phyloP scores from a whole-genome alignment of 225 moss, liverwort and hornwort genomes.

The Climacium dendroides region DNA sequence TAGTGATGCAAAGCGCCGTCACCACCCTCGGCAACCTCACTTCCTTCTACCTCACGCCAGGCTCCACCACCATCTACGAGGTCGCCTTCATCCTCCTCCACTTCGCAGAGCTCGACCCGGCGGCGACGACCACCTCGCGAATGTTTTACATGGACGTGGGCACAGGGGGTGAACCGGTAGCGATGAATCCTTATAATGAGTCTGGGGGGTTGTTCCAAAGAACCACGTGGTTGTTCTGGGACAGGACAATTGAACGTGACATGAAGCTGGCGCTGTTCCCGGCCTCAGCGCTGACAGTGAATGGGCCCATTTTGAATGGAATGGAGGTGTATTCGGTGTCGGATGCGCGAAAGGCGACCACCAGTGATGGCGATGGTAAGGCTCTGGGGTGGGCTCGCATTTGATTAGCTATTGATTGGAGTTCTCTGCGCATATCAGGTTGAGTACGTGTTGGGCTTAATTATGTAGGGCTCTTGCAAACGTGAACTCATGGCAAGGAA shows the following conservation, averaged over 20 bases:
- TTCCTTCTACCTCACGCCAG: not conserved
- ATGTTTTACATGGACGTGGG: not conserved
- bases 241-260: not conserved
- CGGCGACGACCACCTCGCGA: not conserved
- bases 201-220: not conserved
- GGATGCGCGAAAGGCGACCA: not conserved
- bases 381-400: not conserved
- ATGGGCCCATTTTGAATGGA: slow-evolving; percentile 6
- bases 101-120: slow-evolving; percentile 1
- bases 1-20: not conserved
- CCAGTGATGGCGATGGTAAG: slow-evolving; percentile 6
- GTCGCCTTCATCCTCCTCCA: not conserved
- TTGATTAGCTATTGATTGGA: not conserved
- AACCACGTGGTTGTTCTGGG: not conserved
- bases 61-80: not conserved
- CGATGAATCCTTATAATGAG: not conserved
- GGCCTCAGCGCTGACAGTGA: not conserved
- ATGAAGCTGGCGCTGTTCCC: not conserved
- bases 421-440: not conserved
- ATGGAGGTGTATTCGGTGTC: slow-evolving; percentile 1
- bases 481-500: not conserved
- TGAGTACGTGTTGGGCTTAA: not conserved
- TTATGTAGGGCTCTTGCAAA: not conserved
- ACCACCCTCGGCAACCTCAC: not conserved
- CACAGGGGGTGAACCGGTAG: rapidly evolving